Conservation (phyloP, 495 filamentous ascomycete genomes). For the Penicillium salamii region DNA sequence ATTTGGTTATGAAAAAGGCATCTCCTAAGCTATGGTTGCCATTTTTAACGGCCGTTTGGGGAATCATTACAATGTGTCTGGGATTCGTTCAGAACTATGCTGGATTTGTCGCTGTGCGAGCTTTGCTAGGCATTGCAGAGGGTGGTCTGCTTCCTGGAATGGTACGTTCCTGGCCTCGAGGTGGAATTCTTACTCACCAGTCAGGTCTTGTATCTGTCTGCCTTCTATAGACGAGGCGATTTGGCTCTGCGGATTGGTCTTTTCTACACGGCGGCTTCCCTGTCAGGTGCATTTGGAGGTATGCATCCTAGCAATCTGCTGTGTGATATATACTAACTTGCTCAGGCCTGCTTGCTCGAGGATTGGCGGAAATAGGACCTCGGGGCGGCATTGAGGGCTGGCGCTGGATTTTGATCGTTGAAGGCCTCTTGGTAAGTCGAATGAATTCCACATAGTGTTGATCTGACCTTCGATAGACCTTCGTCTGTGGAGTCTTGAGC, state of each 20-base stretch:
- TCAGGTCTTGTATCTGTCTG: conserved; percentile 65
- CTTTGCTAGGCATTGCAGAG: conserved; percentile 58
- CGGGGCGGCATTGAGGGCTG: conserved; percentile 50
- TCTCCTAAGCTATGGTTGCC: conserved; percentile 65
- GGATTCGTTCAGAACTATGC: conserved; percentile 46
- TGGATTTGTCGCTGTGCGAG: conserved; percentile 56
- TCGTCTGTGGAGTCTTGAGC: conserved; percentile 46
- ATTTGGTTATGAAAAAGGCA: conserved; percentile 41
- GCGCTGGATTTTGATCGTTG: conserved; percentile 66
- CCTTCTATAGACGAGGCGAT: conserved; percentile 69
- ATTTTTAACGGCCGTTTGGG: conserved; percentile 61
- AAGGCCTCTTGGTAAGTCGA: conserved; percentile 51
- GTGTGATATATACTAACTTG: neutral
- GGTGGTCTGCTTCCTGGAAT: conserved; percentile 70
- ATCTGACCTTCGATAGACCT: conserved; percentile 38
- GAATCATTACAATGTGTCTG: conserved; percentile 52
- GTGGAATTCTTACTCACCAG: neutral
- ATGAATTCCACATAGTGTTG: neutral
- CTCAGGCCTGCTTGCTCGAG: conserved; percentile 62
- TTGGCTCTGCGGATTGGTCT: conserved; percentile 68
- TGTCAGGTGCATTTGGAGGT: conserved; percentile 71
- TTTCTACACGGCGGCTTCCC: conserved; percentile 70
- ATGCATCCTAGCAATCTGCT: conserved; percentile 1
- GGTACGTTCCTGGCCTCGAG: conserved; percentile 29
- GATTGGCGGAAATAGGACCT: conserved; percentile 60